A percentile compares a stretch with the other conserved stretches of the same genome.
Evolutionary conservation across 768 basidiomycete genomes (phyloP).

Genomic region (Termitomyces sp.): DNA sequence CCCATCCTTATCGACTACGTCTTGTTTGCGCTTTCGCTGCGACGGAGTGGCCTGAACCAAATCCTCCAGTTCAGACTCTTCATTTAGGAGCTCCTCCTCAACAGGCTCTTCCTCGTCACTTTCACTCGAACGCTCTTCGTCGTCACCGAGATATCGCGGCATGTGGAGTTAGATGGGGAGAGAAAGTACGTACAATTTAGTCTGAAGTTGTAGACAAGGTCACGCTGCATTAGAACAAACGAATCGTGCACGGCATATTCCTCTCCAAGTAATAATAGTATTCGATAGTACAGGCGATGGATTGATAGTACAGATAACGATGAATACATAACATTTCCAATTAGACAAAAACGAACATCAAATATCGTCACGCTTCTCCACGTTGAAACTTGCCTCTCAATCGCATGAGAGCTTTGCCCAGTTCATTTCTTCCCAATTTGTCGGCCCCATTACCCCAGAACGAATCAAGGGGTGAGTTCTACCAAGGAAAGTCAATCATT

Average conservation of each 20-base stretch:
- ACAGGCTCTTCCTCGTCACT: slow-evolving; percentile 12
- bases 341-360: neutral
- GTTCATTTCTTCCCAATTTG: slow-evolving; percentile 63
- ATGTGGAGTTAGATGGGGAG: neutral
- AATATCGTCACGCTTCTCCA: slow-evolving; percentile 13
- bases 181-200: neutral
- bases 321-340: neutral
- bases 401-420: slow-evolving; percentile 66
- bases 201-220: neutral
- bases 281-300: neutral
- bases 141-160: slow-evolving; percentile 5
- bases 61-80: slow-evolving; percentile 14
- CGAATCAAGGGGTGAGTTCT: slow-evolving; percentile 69
- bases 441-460: slow-evolving; percentile 75
- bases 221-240: neutral
- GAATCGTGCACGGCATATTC: neutral
- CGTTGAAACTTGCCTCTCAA: slow-evolving; percentile 49
- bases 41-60: slow-evolving; percentile 1
- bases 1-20: neutral
- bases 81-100: slow-evolving; percentile 12
- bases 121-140: slow-evolving; percentile 10
- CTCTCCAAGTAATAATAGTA: neutral
- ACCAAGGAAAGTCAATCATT: neutral
- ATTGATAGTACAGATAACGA: neutral
- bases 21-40: slow-evolving; percentile 10